These are phyloP conservation scores for Trichoderma afroharzianum DNA, from an alignment of 2,329 filamentous ascomycete genomes.

Conservation along the genomic window DNA sequence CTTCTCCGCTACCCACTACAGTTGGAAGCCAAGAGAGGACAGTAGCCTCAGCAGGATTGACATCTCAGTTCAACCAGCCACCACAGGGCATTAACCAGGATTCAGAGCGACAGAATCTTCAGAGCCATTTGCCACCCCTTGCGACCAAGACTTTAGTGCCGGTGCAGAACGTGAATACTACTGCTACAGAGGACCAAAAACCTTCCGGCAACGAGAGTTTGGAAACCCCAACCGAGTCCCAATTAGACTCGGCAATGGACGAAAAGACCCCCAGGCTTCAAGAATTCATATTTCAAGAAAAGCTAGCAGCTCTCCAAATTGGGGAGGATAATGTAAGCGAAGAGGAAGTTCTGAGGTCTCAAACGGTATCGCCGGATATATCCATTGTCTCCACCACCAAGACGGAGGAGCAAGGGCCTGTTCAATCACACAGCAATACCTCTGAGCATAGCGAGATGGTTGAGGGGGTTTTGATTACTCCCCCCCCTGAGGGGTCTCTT, in stretches of 20 bases:
- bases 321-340: background rate
- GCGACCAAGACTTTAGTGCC: background rate
- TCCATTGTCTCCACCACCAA: slow-evolving; percentile 9
- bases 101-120: background rate
- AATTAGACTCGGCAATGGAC: background rate
- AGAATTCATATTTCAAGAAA: background rate
- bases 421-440: background rate
- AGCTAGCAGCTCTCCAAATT: background rate
- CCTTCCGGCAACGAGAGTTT: background rate
- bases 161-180: background rate
- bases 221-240: background rate
- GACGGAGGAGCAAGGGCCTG: background rate
- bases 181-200: background rate
- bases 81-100: background rate
- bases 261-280: background rate
- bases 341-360: slow-evolving; percentile 5
- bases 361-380: slow-evolving; percentile 17
- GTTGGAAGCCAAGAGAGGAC: background rate
- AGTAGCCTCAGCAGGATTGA: background rate
- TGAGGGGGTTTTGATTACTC: background rate
- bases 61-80: background rate
- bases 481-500: slow-evolving; percentile 1
- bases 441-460: background rate
- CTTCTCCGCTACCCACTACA: background rate
- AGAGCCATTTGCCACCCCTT: background rate